Evolutionary conservation across 495 filamentous ascomycete species (phyloP).

Genomic region (Penicillium chermesinum): DNA sequence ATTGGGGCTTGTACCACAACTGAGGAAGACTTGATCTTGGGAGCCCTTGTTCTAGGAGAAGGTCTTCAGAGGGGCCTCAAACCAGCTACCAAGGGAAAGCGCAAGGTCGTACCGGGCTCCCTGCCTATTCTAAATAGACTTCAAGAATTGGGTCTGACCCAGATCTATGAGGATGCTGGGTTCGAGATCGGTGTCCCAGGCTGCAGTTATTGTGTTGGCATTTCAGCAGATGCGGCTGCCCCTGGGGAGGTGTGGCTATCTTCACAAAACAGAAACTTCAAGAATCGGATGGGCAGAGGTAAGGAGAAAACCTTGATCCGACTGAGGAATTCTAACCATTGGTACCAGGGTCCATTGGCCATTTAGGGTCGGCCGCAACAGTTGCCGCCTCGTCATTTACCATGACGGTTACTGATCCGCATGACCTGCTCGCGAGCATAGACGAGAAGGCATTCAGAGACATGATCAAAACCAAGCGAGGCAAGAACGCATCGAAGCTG

Average conservation of each 20-base stretch:
- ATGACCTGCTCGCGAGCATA: background rate
- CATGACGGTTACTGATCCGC: slow-evolving; percentile 3
- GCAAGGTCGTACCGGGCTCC: slow-evolving; percentile 38
- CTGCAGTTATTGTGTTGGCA: slow-evolving; percentile 46
- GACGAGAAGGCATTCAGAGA: background rate
- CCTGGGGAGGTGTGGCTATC: slow-evolving; percentile 43
- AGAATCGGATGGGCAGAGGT: slow-evolving; percentile 47
- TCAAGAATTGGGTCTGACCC: slow-evolving; percentile 25
- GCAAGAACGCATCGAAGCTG: background rate
- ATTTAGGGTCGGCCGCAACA: slow-evolving; percentile 33
- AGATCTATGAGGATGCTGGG: slow-evolving; percentile 37
- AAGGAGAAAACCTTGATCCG: background rate
- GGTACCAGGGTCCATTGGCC: slow-evolving; percentile 34
- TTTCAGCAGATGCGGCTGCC: slow-evolving; percentile 36
- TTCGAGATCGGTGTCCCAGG: slow-evolving; percentile 40
- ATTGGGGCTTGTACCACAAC: slow-evolving; percentile 49
- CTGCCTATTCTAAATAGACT: slow-evolving; percentile 32
- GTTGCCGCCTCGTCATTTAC: slow-evolving; percentile 2
- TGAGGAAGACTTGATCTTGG: slow-evolving; percentile 43
- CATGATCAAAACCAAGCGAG: background rate
- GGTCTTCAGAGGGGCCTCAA: slow-evolving; percentile 28
- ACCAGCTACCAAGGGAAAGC: slow-evolving; percentile 26
- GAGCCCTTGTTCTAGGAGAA: slow-evolving; percentile 32
- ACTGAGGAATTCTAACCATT: background rate
- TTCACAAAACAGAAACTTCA: slow-evolving; percentile 44